Percentiles rank a stretch among this genome's conserved stretches.
phyloP scores from a whole-genome alignment of 371 early-diverging fungal species.

The Chytridiales sp. region DNA sequence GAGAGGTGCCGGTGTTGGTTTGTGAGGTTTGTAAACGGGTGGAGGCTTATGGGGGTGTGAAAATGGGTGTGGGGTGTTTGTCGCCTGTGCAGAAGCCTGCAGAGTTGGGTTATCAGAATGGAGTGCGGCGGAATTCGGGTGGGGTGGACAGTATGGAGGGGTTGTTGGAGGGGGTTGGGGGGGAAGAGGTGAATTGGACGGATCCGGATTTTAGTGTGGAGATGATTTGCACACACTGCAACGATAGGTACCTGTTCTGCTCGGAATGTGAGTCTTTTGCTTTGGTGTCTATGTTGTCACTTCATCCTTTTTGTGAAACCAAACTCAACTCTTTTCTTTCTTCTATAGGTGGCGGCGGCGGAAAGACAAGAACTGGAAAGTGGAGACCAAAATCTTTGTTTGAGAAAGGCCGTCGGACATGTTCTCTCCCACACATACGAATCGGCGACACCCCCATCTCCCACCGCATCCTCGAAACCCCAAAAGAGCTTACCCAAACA shows the following conservation, averaged over 20 bases:
- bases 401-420: slow-evolving; percentile 38
- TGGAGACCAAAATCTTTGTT: slow-evolving; percentile 47
- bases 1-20: slow-evolving; percentile 1
- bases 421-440: slow-evolving; percentile 47
- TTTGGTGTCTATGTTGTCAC: too few relatives aligned
- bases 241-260: slow-evolving; percentile 41
- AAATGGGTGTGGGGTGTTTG: neutral
- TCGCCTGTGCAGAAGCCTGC: neutral
- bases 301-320: too few relatives aligned
- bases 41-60: slow-evolving; percentile 25
- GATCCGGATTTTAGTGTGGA: slow-evolving; percentile 30
- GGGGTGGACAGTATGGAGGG: too few relatives aligned
- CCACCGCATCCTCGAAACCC: slow-evolving; percentile 27
- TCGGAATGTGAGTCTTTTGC: too few relatives aligned
- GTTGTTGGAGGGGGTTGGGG: too few relatives aligned
- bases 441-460: slow-evolving; percentile 30
- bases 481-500: slow-evolving; percentile 11
- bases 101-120: too few relatives aligned
- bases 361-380: slow-evolving; percentile 47
- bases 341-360: slow-evolving; percentile 53
- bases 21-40: slow-evolving; percentile 40
- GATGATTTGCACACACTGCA: slow-evolving; percentile 38
- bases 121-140: too few relatives aligned
- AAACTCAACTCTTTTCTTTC: too few relatives aligned
- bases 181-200: slow-evolving; percentile 8